A percentile compares a stretch with the other conserved stretches of the same genome.
Evolutionary conservation across 345 rosid genomes (phyloP).

Genomic region (Pistacia atlantica): DNA sequence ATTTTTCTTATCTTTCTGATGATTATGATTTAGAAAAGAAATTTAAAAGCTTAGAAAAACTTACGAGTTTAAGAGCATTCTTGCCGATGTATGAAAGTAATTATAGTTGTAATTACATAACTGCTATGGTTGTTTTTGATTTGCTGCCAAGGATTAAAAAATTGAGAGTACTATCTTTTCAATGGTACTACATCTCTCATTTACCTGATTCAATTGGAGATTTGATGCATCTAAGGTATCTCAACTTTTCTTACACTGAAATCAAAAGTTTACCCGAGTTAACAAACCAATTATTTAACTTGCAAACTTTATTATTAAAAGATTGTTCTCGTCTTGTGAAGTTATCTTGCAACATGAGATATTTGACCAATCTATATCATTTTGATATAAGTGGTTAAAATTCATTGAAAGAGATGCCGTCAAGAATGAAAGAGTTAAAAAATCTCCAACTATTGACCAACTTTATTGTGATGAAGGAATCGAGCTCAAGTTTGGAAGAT

Average conservation of each 20-base stretch:
- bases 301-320: constrained; percentile 24
- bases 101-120: not conserved
- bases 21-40: not conserved
- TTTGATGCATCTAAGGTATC: constrained; percentile 3
- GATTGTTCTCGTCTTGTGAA: constrained; percentile 11
- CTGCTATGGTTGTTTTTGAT: not conserved
- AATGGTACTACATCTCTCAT: not conserved
- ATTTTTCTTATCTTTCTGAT: not conserved
- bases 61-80: constrained; percentile 21
- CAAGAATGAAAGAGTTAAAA: constrained; percentile 13
- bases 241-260: not conserved
- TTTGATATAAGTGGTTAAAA: constrained; percentile 26
- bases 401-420: constrained; percentile 25
- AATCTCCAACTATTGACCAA: constrained; percentile 23
- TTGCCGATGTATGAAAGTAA: not conserved
- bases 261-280: constrained; percentile 9
- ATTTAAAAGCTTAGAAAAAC: not conserved
- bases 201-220: constrained; percentile 16
- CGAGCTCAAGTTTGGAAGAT: no score
- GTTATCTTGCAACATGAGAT: constrained; percentile 22
- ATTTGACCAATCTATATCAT: constrained; percentile 23
- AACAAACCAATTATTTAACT: not conserved
- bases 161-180: constrained; percentile 25
- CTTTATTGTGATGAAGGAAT: constrained; percentile 26
- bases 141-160: constrained; percentile 24